A percentile compares a stretch with the other conserved stretches of the same genome.
Evolutionary conservation across 768 basidiomycete species (phyloP).

Genomic region (Pholiota conissans): DNA sequence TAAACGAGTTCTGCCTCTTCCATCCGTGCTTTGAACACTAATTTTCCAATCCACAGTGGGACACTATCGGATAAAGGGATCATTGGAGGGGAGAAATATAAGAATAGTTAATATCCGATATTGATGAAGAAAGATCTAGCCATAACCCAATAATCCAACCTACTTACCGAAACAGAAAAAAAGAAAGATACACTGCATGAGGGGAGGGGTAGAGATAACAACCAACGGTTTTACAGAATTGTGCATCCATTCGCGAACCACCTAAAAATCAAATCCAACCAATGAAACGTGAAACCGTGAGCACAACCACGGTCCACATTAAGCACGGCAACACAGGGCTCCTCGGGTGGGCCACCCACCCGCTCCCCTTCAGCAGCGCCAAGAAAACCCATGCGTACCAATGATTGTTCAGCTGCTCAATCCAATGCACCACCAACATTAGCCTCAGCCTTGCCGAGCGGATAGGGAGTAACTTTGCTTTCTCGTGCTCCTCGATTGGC

Average conservation of each 20-base stretch:
- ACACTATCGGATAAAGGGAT: neutral
- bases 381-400: constrained; percentile 42
- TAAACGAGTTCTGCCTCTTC: neutral
- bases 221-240: constrained; percentile 43
- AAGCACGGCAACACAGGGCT: constrained; percentile 15
- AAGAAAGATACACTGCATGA: neutral
- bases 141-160: neutral
- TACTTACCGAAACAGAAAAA: neutral
- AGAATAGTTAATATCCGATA: too few species aligned
- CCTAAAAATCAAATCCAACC: constrained; percentile 50
- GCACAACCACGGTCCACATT: constrained; percentile 25
- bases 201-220: constrained; percentile 3
- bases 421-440: constrained; percentile 91
- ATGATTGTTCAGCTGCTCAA: constrained; percentile 64
- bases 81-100: neutral
- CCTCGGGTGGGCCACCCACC: constrained; percentile 12
- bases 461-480: constrained; percentile 83
- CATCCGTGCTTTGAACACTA: neutral
- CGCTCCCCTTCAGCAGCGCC: constrained; percentile 18
- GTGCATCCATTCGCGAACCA: constrained; percentile 77
- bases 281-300: constrained; percentile 31
- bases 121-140: neutral
- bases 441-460: constrained; percentile 76
- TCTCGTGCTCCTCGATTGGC: constrained; percentile 89
- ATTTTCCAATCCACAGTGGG: neutral